Evolutionary conservation across 208 protist species (phyloP), one percentile per base, ranked within the genome.

Genomic region (Crithidia thermophila): DNA sequence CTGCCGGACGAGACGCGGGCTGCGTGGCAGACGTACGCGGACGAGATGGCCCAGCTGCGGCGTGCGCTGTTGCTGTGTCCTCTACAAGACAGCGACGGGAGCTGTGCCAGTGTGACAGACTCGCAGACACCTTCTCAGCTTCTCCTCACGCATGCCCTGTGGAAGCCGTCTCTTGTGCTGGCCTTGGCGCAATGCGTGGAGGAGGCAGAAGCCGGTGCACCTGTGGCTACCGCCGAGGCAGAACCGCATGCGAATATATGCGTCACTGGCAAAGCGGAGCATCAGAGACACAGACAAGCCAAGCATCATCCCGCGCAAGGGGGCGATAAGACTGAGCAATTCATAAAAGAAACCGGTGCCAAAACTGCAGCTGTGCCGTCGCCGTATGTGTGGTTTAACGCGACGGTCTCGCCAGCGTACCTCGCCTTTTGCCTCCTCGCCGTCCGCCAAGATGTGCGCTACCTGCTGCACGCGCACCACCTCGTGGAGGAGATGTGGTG

Each of bases 401-500:
- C 20, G 6, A 13, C 21, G 1, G 45, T 57, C 7, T 23, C 42
- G 16, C 67, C 67, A 0, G 55, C 67, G 7, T 42, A 67, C 13
- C 40, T 74, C 50, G 61, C 59, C 14, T 14, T 66, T 14, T 47
- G 59, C 33, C 47, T 67, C 45, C 57, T 74, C 50, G 53, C 59
- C 1, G 20, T 74, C 18, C 67, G 67, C 4, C 67, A 67, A 23
- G 67, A 74, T 20, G 39, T 40, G 13, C 59, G 59, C 33, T 74
- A 74, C 52, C 51, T 74, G 2, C 49, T 74, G 30, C 59, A 60
- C 23, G 46, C 67, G 7, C 53, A 72, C 49, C 60, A 77, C 27
- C 57, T 56, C 13, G 52, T 77, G 36, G 61, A 71, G 64, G 63
- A 67, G 33, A 39, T 68, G 53, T 65, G 62, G 61, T 39, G 39